These are phyloP conservation scores for Drechslerella stenobrocha DNA, from an alignment of 2,329 filamentous ascomycete genomes.

Conservation along the genomic window DNA sequence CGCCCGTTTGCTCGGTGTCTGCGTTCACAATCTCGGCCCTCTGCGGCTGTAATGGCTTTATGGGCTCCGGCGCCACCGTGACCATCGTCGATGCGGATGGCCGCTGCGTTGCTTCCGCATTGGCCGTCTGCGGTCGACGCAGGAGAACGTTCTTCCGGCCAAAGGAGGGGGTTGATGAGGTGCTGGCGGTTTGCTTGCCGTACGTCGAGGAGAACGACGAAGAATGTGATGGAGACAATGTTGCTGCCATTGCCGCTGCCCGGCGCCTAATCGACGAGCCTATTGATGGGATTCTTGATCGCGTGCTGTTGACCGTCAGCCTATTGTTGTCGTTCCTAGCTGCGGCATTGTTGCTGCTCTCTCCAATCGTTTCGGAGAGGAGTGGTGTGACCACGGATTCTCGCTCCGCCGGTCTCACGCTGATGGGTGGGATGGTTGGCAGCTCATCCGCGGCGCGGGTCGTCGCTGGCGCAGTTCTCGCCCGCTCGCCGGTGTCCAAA, in stretches of 20 bases:
- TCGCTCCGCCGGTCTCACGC: slow-evolving; percentile 1
- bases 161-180: slow-evolving; percentile 9
- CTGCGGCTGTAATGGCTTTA: slow-evolving; percentile 18
- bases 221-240: slow-evolving; percentile 8
- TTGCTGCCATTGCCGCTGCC: slow-evolving; percentile 30
- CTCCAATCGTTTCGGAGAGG: slow-evolving; percentile 20
- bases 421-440: not conserved
- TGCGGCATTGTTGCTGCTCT: slow-evolving; percentile 7
- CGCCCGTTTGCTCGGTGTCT: slow-evolving; percentile 55
- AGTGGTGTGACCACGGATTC: slow-evolving; percentile 27
- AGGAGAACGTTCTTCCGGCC: slow-evolving; percentile 19
- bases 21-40: slow-evolving; percentile 49
- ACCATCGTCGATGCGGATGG: too few species aligned
- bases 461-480: slow-evolving; percentile 7
- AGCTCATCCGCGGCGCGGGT: slow-evolving; percentile 19
- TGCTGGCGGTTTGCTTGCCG: slow-evolving; percentile 8
- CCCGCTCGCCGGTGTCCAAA: slow-evolving; percentile 3
- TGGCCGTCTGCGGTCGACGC: slow-evolving; percentile 19
- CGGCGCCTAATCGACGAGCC: slow-evolving; percentile 31
- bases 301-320: not conserved
- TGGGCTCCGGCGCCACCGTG: slow-evolving; percentile 2
- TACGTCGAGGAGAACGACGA: not conserved
- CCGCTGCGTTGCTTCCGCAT: not conserved
- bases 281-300: slow-evolving; percentile 31
- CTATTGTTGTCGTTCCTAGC: slow-evolving; percentile 7